Conservation (phyloP, 345 rosid species). For the Abelmoschus esculentus region DNA sequence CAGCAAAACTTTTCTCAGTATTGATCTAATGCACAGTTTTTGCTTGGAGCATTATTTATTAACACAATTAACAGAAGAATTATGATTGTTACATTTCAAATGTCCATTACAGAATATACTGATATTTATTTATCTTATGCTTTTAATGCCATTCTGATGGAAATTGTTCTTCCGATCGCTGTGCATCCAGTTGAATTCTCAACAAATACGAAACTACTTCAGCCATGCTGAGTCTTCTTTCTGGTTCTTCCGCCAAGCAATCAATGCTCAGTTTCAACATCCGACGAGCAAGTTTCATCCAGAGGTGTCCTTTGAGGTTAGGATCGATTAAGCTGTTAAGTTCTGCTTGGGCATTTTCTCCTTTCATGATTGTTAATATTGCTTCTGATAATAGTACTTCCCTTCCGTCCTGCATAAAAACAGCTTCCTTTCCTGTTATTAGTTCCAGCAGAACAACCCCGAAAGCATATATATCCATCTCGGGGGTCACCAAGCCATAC, state of each 20-base stretch:
- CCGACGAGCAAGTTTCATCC: conserved; percentile 15
- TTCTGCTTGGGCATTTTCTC: conserved; percentile 19
- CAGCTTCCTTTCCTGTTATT: conserved; percentile 35
- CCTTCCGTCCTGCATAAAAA: conserved; percentile 18
- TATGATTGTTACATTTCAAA: background rate
- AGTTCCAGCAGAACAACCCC: conserved; percentile 40
- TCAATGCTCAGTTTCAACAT: conserved; percentile 23
- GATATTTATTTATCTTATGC: background rate
- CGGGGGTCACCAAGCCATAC: conserved; percentile 26
- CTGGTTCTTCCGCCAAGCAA: conserved; percentile 29
- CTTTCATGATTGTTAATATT: conserved; percentile 6
- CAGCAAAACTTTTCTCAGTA: background rate
- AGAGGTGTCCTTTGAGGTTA: conserved; percentile 11
- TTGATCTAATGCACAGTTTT: background rate
- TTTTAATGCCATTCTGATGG: background rate
- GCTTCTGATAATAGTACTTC: conserved; percentile 22
- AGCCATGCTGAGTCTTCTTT: conserved; percentile 30
- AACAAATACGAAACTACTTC: conserved; percentile 27
- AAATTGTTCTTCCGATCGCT: conserved; percentile 15
- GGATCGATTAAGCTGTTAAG: conserved; percentile 24
- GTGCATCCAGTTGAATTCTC: conserved; percentile 27
- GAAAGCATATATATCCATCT: conserved; percentile 40
- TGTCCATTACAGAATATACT: background rate
- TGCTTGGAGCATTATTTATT: background rate
- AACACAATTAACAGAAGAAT: background rate